Base-by-base conservation (phyloP, 176 grass and related monocot genomes). In the Oryza meridionalis region DNA sequence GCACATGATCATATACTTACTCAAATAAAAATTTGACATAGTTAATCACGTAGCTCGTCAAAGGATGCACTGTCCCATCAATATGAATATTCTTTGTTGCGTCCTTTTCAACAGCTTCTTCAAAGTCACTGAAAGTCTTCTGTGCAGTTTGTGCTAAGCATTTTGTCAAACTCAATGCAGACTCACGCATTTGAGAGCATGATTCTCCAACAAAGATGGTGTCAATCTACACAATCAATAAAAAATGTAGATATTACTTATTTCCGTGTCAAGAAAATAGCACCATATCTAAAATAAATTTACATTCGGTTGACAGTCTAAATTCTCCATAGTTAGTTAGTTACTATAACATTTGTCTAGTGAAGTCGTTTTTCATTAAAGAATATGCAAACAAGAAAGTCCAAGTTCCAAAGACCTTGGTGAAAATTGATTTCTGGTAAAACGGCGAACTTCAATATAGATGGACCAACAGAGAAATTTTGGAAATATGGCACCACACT, bases 41-140 rank as follows among this genome's bases (percentile, higher is more conserved):
- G 67, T 96, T 99, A 84, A 99, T 96, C 37, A 99, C 96, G 15
- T 99, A 99, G 89, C 89, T 96, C 0, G 91, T 99, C 78, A 99
- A 85, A 82, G 96, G 96, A 62, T 99, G 96, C 16, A 99, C 96
- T 53, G 96, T 99, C 82, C 96, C 96, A 94, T 99, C 96, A 61
- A 81, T 72, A 77, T 94, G 91, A 65, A 89, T 99, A 77, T 89
- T 96, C 76, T 96, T 96, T 35, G 96, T 90, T 72, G 89, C 93
- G 69, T 99, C 96, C 84, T 96, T 99, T 80, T 99, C 96, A 6
- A 99, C 96, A 33, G 93, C 91, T 74, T 99, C 93, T 77, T 94
- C 89, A 84, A 99, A 99, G 86, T 99, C 96, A 46, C 70, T 89
- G 72, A 99, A 96, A 47, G 96, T 99, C 76, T 92, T 94, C 61